Evolutionary conservation across 2,329 filamentous ascomycete species (phyloP), one percentile per base, ranked within the genome.

Genomic region (Dichotomopilus funicola): DNA sequence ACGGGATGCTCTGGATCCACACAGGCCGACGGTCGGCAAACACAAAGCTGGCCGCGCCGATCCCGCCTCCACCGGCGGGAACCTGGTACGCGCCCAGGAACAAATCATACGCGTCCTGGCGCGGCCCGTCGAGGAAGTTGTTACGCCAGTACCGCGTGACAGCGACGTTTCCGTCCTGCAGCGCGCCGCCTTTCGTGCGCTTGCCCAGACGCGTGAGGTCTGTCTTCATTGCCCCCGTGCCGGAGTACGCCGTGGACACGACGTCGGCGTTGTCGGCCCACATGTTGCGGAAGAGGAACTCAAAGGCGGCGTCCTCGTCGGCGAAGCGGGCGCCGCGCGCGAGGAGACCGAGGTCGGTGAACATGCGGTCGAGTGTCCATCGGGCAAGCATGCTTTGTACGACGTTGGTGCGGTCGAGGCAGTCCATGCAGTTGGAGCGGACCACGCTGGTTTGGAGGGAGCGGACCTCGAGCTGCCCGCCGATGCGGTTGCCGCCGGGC

Each of bases 221-320:
- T 0, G 94, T 99, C 80, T 99, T 99, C 75, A 99, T 83, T 51
- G 94, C 94, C 3, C 94, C 95, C 0, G 95, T 99, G 54, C 94
- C 94, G 1, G 94, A 94, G 72, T 99, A 99, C 0, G 90, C 86
- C 63, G 83, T 87, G 13, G 91, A 95, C 37, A 99, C 91, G 31
- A 95, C 87, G 70, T 99, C 94, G 54, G 95, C 94, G 66, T 99
- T 99, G 73, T 99, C 94, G 35, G 94, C 94, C 94, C 94, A 99
- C 12, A 97, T 79, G 71, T 97, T 97, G 63, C 94, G 89, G 82
- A 97, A 99, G 56, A 97, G 76, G 64, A 87, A 78, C 71, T 96
- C 91, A 68, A 99, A 99, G 1, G 79, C 82, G 10, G 80, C 75
- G 66, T 96, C 90, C 64, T 91, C 88, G 56, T 79, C 76, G 43